Base-by-base conservation (phyloP, 1,139 yeast species). In the Candida tetrigidarum region DNA sequence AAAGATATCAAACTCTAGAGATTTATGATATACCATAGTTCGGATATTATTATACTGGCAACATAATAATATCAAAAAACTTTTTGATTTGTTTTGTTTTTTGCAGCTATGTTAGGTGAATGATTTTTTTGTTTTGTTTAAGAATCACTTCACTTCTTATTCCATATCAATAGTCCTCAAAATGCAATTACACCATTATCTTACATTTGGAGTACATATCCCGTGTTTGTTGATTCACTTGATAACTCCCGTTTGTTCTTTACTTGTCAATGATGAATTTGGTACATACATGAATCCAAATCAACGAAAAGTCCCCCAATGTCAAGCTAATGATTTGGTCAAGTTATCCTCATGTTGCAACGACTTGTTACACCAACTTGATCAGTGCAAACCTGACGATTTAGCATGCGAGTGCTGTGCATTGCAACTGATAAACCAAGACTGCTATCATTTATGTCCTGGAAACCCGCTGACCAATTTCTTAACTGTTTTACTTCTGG, bases 401-500 rank as follows among this genome's bases (percentile, higher is more conserved):
- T 62, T 75, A 51, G 81, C 81, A 2, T 78, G 83, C 57, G 81
- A 77, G 50, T 78, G 83, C 52, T 77, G 82, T 60, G 81, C 82
- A 8, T 60, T 78, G 34, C 82, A 77, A 54, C 69, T 72, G 45
- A 67, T 77, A 60, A 64, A 69, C 29, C 64, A 61, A 39, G 68
- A 67, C 29, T 77, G 83, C 55, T 76, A 71, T 53, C 71, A 69
- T 15, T 59, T 77, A 45, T 78, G 82, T 53, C 79, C 79, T 16
- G 76, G 75, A 32, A 71, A 75, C 44, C 77, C 76, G 1, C 67
- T 76, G 20, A 74, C 77, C 20, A 74, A 71, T 52, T 76, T 76
- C 51, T 61, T 78, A 42, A 64, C 74, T 9, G 78, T 74, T 7
- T 58, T 78, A 41, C 64, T 69, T 49, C 62, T 67, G 42, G 82